Percentiles rank a stretch among this genome's conserved stretches.
These are phyloP conservation scores for Neurospora sp. DNA, from an alignment of 2,329 filamentous ascomycete species.

Conservation along the genomic window DNA sequence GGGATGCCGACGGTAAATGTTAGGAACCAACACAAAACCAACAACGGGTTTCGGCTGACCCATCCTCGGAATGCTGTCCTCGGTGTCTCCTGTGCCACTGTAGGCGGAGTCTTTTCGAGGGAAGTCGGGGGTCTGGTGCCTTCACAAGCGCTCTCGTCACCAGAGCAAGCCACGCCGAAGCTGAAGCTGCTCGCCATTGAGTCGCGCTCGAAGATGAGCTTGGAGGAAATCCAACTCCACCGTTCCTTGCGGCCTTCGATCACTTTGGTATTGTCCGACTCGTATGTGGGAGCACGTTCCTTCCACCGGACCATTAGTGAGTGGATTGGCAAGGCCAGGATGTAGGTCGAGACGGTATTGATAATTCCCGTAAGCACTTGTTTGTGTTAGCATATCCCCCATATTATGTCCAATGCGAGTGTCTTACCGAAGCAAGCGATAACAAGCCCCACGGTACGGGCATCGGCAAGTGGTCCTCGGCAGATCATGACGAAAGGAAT, in stretches of 20 bases:
- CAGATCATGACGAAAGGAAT: constrained; percentile 39
- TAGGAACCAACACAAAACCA: neutral
- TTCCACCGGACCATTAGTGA: constrained; percentile 13
- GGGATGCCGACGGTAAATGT: constrained; percentile 28
- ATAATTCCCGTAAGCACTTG: constrained; percentile 24
- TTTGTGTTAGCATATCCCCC: neutral
- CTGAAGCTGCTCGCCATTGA: constrained; percentile 3
- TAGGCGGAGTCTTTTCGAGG: neutral
- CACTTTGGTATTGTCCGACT: constrained; percentile 3
- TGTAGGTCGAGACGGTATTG: constrained; percentile 21
- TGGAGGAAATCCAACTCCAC: neutral
- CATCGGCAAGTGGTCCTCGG: constrained; percentile 21
- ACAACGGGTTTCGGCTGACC: neutral
- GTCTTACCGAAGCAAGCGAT: constrained; percentile 34
- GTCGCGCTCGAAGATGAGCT: constrained; percentile 1
- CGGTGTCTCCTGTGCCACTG: neutral
- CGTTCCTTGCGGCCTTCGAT: neutral
- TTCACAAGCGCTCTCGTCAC: constrained; percentile 1
- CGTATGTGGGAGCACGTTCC: neutral
- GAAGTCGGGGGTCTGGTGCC: neutral
- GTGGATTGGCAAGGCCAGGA: constrained; percentile 20
- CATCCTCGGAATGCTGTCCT: neutral
- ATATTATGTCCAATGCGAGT: neutral
- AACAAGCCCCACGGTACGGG: constrained; percentile 29
- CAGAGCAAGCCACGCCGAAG: neutral